phyloP scores from a whole-genome alignment of 2,329 filamentous ascomycete genomes.

The Aspergillus viridinutans region DNA sequence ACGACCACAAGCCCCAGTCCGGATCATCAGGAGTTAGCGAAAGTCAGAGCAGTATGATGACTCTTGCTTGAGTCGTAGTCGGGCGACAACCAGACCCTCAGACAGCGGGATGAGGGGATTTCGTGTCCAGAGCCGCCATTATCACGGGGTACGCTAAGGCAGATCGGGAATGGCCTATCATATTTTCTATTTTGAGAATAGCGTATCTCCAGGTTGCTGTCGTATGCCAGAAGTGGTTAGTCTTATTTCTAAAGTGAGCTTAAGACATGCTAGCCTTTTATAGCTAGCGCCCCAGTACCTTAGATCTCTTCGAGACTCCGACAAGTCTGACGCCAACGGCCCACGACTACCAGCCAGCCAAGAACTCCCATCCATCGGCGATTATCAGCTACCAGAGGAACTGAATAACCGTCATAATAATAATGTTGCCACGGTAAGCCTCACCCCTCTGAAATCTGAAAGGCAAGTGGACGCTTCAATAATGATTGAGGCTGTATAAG shows the following conservation, averaged over 20 bases:
- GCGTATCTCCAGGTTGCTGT: conserved; percentile 7
- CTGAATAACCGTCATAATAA: neutral
- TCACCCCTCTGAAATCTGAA: neutral
- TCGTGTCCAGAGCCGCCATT: conserved; percentile 12
- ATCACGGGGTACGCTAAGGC: conserved; percentile 24
- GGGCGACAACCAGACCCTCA: neutral
- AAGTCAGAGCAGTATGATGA: neutral
- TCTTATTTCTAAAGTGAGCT: conserved; percentile 7
- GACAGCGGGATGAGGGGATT: conserved; percentile 3
- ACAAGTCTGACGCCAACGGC: no score
- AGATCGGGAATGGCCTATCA: conserved; percentile 13
- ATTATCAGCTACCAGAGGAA: neutral
- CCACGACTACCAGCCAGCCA: no score
- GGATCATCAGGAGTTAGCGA: neutral
- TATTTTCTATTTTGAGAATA: conserved; percentile 18
- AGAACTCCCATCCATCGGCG: neutral
- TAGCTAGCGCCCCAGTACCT: neutral
- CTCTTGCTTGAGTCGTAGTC: neutral
- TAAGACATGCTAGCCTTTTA: neutral
- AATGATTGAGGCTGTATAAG: neutral
- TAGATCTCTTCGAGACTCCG: neutral
- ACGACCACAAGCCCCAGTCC: neutral
- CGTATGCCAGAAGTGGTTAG: conserved; percentile 5
- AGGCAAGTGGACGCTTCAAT: neutral
- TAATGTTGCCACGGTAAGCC: neutral